phyloP scores from a whole-genome alignment of 2,329 filamentous ascomycete genomes.

The Pseudocercospora musae region DNA sequence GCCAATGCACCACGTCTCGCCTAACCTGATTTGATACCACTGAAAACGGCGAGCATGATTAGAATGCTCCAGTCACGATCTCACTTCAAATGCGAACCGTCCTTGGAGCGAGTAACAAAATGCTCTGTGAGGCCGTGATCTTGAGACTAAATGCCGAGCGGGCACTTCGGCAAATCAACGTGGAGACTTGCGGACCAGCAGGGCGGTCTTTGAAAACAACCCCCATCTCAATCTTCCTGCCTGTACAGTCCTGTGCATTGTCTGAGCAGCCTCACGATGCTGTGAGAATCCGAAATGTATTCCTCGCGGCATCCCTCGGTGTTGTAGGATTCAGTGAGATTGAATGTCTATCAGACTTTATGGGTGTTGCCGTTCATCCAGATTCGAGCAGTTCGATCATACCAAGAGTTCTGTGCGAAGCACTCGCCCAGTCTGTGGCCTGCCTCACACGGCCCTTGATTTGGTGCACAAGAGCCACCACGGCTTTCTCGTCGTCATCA shows the following conservation, averaged over 20 bases:
- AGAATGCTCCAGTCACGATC: not conserved
- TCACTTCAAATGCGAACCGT: not conserved
- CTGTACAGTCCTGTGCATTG: not conserved
- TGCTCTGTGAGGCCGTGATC: not conserved
- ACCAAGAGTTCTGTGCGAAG: slow-evolving; percentile 75
- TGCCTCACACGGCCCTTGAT: slow-evolving; percentile 68
- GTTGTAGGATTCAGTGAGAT: not conserved
- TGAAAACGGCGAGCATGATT: not conserved
- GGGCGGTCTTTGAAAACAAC: not conserved
- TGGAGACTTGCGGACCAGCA: not conserved
- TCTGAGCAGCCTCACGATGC: not conserved
- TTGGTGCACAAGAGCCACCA: slow-evolving; percentile 60
- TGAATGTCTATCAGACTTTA: not conserved
- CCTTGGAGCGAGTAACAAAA: not conserved
- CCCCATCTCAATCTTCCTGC: not conserved
- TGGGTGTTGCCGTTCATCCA: slow-evolving; percentile 32
- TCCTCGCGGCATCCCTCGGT: not conserved
- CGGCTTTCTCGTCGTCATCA: slow-evolving; percentile 30
- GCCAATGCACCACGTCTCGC: not conserved
- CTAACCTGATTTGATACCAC: not conserved
- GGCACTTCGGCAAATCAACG: not conserved
- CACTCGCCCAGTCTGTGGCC: slow-evolving; percentile 79
- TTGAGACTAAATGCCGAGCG: not conserved
- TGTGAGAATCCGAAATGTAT: not conserved
- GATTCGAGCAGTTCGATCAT: slow-evolving; percentile 80